Evolutionary conservation across 345 rosid genomes (phyloP).

Genomic region (Laguncularia racemosa): DNA sequence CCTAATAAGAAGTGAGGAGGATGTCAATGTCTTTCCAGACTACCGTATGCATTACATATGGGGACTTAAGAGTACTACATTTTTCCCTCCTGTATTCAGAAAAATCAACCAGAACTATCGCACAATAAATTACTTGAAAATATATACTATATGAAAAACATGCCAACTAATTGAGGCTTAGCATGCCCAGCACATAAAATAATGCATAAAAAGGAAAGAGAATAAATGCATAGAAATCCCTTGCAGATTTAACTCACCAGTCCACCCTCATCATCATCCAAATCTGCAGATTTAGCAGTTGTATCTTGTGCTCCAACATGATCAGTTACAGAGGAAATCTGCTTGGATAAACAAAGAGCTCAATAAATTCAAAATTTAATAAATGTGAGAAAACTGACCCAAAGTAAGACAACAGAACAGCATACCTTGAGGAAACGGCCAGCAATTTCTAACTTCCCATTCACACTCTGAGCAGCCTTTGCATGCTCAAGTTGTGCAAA

Average conservation of each 20-base stretch:
- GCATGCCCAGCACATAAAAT: too few species aligned
- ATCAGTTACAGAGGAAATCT: slow-evolving; percentile 94
- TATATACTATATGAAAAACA: too few species aligned
- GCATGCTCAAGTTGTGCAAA: slow-evolving; percentile 91
- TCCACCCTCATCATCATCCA: slow-evolving; percentile 97
- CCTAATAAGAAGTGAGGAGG: too few species aligned
- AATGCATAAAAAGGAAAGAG: too few species aligned
- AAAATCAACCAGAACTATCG: too few species aligned
- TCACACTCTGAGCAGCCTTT: slow-evolving; percentile 77
- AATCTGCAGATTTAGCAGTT: slow-evolving; percentile 73
- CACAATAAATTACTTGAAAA: too few species aligned
- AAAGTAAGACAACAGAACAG: background rate
- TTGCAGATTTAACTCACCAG: slow-evolving; percentile 41
- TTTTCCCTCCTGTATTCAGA: too few species aligned
- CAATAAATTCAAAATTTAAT: slow-evolving; percentile 1
- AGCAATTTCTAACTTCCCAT: slow-evolving; percentile 91
- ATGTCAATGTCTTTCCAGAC: too few species aligned
- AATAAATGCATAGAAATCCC: background rate
- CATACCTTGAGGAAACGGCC: slow-evolving; percentile 81
- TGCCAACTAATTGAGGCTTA: background rate
- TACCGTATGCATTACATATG: too few species aligned
- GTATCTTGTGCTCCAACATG: slow-evolving; percentile 72
- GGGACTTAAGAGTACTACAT: too few species aligned
- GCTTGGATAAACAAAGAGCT: slow-evolving; percentile 6
- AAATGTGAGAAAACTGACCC: background rate